Percentiles rank a stretch among this genome's conserved stretches.
These are phyloP conservation scores for Xylaria longipes DNA, from an alignment of 495 filamentous ascomycete species.

Conservation along the genomic window DNA sequence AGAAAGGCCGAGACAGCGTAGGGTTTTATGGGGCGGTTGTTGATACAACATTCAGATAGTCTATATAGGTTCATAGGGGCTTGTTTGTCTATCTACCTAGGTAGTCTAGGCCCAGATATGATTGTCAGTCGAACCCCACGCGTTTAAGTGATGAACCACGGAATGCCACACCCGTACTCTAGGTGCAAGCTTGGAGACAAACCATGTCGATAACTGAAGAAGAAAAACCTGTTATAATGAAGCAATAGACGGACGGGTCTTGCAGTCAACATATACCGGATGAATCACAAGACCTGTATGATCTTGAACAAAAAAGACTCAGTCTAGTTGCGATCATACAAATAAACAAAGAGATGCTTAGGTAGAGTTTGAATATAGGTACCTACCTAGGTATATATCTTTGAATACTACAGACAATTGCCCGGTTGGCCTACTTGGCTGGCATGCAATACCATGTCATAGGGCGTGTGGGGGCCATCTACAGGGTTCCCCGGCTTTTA, in stretches of 20 bases:
- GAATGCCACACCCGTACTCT: slow-evolving; percentile 8
- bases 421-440: background rate
- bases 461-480: slow-evolving; percentile 26
- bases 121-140: slow-evolving; percentile 3
- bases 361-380: too few relatives aligned
- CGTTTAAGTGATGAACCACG: slow-evolving; percentile 14
- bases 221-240: background rate
- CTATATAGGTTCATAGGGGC: background rate
- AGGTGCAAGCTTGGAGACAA: background rate
- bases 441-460: slow-evolving; percentile 25
- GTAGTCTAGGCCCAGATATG: slow-evolving; percentile 1
- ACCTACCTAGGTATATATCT: background rate
- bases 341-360: background rate
- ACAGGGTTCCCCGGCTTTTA: slow-evolving; percentile 29
- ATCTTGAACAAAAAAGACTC: background rate
- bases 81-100: background rate
- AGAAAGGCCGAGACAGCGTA: background rate
- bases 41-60: background rate
- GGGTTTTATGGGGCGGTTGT: background rate
- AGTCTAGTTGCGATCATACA: background rate
- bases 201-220: slow-evolving; percentile 1
- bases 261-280: background rate
- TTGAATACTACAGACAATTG: background rate
- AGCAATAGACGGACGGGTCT: background rate
- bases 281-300: background rate